Conservation (phyloP, 108 stramenopile genomes). For the Cyclotella kingstonii region DNA sequence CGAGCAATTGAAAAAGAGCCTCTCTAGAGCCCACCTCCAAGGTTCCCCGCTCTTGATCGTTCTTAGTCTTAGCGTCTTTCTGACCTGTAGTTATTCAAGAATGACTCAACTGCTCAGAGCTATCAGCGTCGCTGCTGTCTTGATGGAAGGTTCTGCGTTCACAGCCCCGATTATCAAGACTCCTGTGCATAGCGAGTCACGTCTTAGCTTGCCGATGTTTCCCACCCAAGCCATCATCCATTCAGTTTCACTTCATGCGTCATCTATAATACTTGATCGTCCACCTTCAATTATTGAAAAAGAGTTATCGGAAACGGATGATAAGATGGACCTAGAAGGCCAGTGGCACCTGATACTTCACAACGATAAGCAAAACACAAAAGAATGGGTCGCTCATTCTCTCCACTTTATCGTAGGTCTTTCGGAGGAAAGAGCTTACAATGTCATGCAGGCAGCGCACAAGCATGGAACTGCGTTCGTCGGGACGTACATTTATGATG, state of each 20-base stretch:
- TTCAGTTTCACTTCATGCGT: background rate
- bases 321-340: conserved; percentile 3
- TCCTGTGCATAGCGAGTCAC: background rate
- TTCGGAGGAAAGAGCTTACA: conserved; percentile 64
- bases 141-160: conserved; percentile 13
- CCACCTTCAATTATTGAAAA: background rate
- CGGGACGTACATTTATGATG: conserved; percentile 68
- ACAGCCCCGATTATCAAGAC: too few species aligned
- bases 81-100: too few species aligned
- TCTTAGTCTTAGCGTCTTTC: too few species aligned
- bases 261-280: background rate
- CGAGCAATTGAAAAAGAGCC: too few species aligned
- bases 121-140: conserved; percentile 14
- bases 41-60: too few species aligned
- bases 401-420: conserved; percentile 75
- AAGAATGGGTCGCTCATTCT: conserved; percentile 78
- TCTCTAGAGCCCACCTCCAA: too few species aligned
- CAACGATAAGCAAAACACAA: conserved; percentile 82
- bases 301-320: background rate
- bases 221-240: background rate
- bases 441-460: conserved; percentile 85
- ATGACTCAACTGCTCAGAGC: conserved; percentile 4
- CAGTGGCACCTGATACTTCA: conserved; percentile 79
- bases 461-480: conserved; percentile 81
- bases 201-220: background rate